Evolutionary conservation across 805 yeast species (phyloP).

Genomic region (Cyberlindnera petersonii): DNA sequence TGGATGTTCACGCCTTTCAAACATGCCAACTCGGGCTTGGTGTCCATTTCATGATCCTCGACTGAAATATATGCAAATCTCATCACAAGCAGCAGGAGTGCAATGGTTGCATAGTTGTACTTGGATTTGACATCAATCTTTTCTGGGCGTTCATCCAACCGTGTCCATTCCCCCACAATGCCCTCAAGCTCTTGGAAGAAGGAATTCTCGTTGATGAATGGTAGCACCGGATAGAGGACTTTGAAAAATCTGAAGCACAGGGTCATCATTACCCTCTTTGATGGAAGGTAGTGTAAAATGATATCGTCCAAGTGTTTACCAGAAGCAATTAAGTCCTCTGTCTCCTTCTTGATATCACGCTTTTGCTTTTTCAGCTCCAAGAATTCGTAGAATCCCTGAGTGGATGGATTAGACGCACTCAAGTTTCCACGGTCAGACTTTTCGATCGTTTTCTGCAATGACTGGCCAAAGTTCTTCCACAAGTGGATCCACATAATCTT

Average conservation of each 20-base stretch:
- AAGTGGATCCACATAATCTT: conserved; percentile 33
- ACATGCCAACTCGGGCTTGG: conserved; percentile 9
- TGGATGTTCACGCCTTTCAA: conserved; percentile 14
- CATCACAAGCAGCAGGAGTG: conserved; percentile 21
- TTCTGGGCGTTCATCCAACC: conserved; percentile 4
- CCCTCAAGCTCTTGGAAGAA: conserved; percentile 20
- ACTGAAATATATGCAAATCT: conserved; percentile 23
- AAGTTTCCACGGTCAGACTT: not conserved
- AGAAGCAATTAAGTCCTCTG: not conserved
- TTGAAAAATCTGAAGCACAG: conserved; percentile 25
- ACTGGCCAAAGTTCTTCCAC: conserved; percentile 18
- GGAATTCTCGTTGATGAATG: conserved; percentile 23
- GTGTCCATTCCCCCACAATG: conserved; percentile 10
- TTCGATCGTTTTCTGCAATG: conserved; percentile 3
- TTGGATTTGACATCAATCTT: conserved; percentile 13
- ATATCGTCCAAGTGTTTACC: conserved; percentile 8
- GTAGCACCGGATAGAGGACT: conserved; percentile 24
- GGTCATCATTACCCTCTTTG: conserved; percentile 12
- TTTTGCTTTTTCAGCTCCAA: conserved; percentile 18
- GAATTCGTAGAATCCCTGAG: conserved; percentile 5
- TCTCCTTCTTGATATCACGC: conserved; percentile 5
- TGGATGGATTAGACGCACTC: not conserved
- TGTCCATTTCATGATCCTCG: conserved; percentile 14
- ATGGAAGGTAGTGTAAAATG: conserved; percentile 19
- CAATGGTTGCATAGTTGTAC: conserved; percentile 24